These are phyloP conservation scores for Colletotrichum paranaense DNA, from an alignment of 2,329 filamentous ascomycete genomes.

Conservation along the genomic window DNA sequence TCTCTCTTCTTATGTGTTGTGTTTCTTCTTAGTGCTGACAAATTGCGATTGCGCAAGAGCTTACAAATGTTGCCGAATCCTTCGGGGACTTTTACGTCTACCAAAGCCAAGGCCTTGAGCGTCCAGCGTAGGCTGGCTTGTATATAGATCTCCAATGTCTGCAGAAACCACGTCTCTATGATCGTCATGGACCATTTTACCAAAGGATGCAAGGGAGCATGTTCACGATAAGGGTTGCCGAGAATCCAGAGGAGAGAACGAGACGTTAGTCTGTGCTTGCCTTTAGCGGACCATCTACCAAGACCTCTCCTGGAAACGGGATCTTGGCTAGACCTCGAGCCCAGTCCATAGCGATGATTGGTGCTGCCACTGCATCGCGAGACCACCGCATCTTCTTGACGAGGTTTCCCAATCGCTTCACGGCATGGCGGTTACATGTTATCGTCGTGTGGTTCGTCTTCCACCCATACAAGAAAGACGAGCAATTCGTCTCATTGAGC, in stretches of 20 bases:
- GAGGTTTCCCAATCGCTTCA: constrained; percentile 6
- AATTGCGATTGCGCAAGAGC: neutral
- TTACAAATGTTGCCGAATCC: neutral
- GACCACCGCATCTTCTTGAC: constrained; percentile 30
- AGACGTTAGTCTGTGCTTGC: no score
- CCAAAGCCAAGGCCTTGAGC: neutral
- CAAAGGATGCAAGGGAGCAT: no score
- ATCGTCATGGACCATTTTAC: no score
- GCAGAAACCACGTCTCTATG: no score
- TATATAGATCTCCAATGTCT: no score
- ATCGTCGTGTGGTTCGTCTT: constrained; percentile 45
- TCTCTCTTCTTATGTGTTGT: neutral
- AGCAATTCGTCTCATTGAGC: constrained; percentile 50
- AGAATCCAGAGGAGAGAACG: no score
- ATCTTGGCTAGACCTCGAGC: constrained; percentile 26
- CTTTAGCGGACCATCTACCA: constrained; percentile 16
- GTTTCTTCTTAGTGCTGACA: neutral
- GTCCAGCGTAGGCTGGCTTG: no score
- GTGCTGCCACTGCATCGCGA: constrained; percentile 9
- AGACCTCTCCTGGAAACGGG: constrained; percentile 16
- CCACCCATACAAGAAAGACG: constrained; percentile 54
- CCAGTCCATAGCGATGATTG: constrained; percentile 27
- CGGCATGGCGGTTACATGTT: constrained; percentile 47
- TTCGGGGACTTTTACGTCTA: neutral
- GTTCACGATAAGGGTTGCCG: no score